Evolutionary conservation across 352 stramenopile genomes (phyloP).

Genomic region (Globisporangium cystogenes): DNA sequence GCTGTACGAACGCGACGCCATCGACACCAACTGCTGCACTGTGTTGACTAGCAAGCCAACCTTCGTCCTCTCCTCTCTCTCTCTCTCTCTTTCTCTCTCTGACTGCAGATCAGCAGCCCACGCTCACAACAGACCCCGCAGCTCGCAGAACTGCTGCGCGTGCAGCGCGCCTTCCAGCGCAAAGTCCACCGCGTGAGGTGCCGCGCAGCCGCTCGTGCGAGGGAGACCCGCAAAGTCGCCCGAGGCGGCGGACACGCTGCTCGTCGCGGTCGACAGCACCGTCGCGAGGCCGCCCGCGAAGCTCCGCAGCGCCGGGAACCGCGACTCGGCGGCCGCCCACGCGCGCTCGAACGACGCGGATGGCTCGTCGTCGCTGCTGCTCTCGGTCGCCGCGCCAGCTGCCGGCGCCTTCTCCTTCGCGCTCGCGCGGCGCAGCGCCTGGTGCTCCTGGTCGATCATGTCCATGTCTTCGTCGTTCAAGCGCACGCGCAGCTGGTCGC

Average conservation of each 20-base stretch:
- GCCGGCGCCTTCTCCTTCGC: slow-evolving; percentile 21
- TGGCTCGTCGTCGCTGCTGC: slow-evolving; percentile 16
- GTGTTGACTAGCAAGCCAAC: too few relatives aligned
- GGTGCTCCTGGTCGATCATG: slow-evolving; percentile 28
- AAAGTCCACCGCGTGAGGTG: slow-evolving; percentile 12
- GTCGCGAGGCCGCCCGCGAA: slow-evolving; percentile 59
- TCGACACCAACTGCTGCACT: too few relatives aligned
- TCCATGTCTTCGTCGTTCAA: slow-evolving; percentile 33
- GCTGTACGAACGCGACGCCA: too few relatives aligned
- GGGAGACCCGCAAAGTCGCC: slow-evolving; percentile 11
- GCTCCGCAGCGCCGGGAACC: slow-evolving; percentile 43
- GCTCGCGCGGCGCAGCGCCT: slow-evolving; percentile 20
- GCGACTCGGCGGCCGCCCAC: slow-evolving; percentile 27
- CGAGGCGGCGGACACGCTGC: slow-evolving; percentile 4
- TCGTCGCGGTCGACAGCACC: slow-evolving; percentile 16
- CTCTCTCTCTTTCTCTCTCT: too few relatives aligned
- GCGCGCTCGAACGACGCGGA: slow-evolving; percentile 42
- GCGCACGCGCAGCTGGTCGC: slow-evolving; percentile 12
- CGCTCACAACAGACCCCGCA: slow-evolving; percentile 17
- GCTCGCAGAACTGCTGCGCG: slow-evolving; percentile 26
- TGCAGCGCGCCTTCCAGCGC: slow-evolving; percentile 28
- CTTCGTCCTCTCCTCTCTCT: too few relatives aligned
- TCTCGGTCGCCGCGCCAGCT: slow-evolving; percentile 8
- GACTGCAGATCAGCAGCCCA: too few relatives aligned
- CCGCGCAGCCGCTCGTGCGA: not conserved